Conservation (phyloP, 306 rosid species). For the Cucurbita ficifolia region DNA sequence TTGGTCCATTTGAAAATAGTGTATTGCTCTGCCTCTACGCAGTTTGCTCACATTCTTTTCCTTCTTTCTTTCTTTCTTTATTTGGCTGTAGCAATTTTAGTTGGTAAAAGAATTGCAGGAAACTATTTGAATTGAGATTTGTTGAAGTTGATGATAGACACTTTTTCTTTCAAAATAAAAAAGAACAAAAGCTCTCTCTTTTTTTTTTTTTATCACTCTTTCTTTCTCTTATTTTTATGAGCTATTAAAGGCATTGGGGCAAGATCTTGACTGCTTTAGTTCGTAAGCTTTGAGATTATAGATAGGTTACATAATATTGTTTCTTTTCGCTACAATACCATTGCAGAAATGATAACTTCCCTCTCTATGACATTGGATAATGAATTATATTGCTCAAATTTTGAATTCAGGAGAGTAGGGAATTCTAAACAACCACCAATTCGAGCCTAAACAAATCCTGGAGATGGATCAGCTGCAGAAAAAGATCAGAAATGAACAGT, state of each 20-base stretch:
- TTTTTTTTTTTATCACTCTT: constrained; percentile 36
- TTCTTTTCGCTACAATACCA: not conserved
- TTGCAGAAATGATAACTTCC: not conserved
- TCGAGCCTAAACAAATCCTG: constrained; percentile 23
- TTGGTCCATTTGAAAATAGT: not conserved
- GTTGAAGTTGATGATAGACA: constrained; percentile 34
- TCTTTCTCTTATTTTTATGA: constrained; percentile 98
- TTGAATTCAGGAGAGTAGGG: constrained; percentile 58
- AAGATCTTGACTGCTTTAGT: constrained; percentile 68
- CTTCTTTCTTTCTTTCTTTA: not conserved
- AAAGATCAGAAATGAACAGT: constrained; percentile 11
- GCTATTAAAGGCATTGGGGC: constrained; percentile 54
- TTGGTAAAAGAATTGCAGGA: constrained; percentile 7
- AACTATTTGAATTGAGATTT: constrained; percentile 16
- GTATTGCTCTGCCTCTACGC: not conserved
- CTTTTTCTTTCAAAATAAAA: not conserved
- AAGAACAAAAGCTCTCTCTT: constrained; percentile 38
- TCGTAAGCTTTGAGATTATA: constrained; percentile 27
- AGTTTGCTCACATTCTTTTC: not conserved
- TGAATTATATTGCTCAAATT: constrained; percentile 9
- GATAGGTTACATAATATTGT: constrained; percentile 7
- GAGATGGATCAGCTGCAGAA: constrained; percentile 3
- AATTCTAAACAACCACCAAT: constrained; percentile 56
- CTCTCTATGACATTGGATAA: not conserved
- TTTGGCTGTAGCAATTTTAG: constrained; percentile 1